Base-by-base conservation (phyloP, 2,329 filamentous ascomycete species). In the Xylaria sp. region DNA sequence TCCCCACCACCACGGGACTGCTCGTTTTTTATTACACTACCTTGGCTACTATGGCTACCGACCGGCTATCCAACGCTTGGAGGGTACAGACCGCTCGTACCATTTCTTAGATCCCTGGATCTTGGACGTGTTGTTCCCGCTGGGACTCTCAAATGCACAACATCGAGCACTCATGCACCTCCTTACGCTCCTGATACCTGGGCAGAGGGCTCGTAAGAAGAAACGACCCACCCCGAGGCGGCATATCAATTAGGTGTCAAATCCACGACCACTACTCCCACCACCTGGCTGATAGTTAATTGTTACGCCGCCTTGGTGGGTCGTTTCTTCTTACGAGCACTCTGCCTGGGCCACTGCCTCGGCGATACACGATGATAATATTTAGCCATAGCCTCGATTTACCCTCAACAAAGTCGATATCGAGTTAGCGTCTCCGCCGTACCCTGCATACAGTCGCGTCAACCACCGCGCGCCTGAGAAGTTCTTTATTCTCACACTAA, bases 361-460 rank as follows among this genome's bases (percentile, higher is more conserved):
- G 37, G 37, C 55, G 55, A 44, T n/a, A 44, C 12, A 48, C 9
- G 6, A 10, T 20, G 6, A 48, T 48, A 46, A 13, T 44, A 13
- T 25, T 39, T 4, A 41, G 46, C 56, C 63, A 67, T 60, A 67
- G 65, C 65, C 65, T 67, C 52, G 23, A 28, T 28, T 7, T 28
- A 28, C 23, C 10, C 25, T 18, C 18, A 18, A 8, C 15, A 18
- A 46, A n/a, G 41, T 46, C 41, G 41, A 46, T 46, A 46, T 46
- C 41, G 18, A 46, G 41, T n/a, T 46, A 46, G 41, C 58, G 44
- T 62, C 39, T 39, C 37, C 25, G 50, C 41, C 10, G 7, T 32
- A 51, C 25, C 62, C 32, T 58, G 44, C 15, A 46, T n/a, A 18
- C 41, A 63, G 20, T 67, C 59, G 25, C 34, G 23, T 23, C 20